phyloP scores from a whole-genome alignment of 2,329 filamentous ascomycete species.

The Didymella exigua region DNA sequence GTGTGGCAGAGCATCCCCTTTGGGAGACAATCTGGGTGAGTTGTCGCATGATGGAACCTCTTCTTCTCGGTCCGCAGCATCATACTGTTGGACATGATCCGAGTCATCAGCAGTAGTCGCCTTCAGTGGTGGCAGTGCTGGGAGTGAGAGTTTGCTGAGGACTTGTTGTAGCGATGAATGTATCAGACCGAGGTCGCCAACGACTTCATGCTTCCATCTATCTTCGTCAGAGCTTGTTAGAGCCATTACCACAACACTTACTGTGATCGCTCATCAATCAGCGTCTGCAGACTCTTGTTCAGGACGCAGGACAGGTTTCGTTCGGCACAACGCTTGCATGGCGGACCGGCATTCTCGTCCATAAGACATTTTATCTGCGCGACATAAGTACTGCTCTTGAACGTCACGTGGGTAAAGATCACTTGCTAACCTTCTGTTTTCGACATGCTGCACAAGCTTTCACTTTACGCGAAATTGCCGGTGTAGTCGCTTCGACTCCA shows the following conservation, averaged over 20 bases:
- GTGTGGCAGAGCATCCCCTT: constrained; percentile 35
- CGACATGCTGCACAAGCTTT: constrained; percentile 60
- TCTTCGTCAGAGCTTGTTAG: background rate
- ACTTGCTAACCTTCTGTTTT: constrained; percentile 52
- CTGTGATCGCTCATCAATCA: constrained; percentile 54
- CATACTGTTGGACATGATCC: constrained; percentile 32
- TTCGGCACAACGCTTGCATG: constrained; percentile 57
- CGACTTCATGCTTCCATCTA: constrained; percentile 36
- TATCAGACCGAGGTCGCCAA: constrained; percentile 36
- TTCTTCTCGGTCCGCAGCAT: constrained; percentile 48
- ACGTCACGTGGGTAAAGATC: background rate
- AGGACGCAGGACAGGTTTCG: constrained; percentile 58
- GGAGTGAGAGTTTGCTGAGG: constrained; percentile 47
- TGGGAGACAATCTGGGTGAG: constrained; percentile 37
- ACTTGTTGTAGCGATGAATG: constrained; percentile 51
- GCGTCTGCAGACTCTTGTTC: constrained; percentile 58
- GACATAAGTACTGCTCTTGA: constrained; percentile 6
- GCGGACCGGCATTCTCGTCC: constrained; percentile 52
- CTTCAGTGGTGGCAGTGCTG: constrained; percentile 46
- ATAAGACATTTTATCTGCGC: constrained; percentile 59
- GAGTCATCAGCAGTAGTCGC: constrained; percentile 18
- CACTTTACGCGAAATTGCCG: constrained; percentile 41
- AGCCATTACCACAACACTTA: constrained; percentile 15
- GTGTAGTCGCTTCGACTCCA: constrained; percentile 15
- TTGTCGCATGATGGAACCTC: constrained; percentile 40